Conservation (phyloP, 2,329 filamentous ascomycete genomes). For the Periconia digitata region DNA sequence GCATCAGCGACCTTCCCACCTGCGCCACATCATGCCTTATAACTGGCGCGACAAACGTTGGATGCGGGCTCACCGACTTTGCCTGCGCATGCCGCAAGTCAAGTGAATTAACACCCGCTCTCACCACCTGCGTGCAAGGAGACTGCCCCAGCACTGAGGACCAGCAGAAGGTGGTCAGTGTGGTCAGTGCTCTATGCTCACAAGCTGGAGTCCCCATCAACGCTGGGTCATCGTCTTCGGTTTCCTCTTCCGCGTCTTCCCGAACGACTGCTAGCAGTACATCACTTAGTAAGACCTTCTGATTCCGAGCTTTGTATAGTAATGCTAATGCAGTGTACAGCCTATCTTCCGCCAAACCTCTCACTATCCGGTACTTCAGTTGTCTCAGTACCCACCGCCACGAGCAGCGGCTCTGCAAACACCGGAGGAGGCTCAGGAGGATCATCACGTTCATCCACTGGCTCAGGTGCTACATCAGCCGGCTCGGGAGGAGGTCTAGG, state of each 20-base stretch:
- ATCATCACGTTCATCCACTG: no score
- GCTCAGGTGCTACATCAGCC: no score
- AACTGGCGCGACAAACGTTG: conserved; percentile 36
- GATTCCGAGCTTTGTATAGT: not conserved
- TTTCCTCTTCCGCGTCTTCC: not conserved
- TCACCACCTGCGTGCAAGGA: conserved; percentile 48
- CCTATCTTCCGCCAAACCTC: no score
- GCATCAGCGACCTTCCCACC: conserved; percentile 41
- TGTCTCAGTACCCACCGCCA: no score
- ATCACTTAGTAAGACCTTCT: not conserved
- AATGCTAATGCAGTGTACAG: no score
- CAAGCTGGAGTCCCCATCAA: conserved; percentile 19
- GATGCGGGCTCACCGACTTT: conserved; percentile 46
- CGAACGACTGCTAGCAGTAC: not conserved
- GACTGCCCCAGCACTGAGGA: conserved; percentile 40
- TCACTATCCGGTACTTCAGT: no score
- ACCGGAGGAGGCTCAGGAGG: no score
- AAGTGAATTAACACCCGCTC: conserved; percentile 34
- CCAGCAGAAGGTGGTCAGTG: conserved; percentile 31
- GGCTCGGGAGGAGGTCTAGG: no score
- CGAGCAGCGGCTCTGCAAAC: no score
- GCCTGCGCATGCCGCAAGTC: conserved; percentile 51
- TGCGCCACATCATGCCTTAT: conserved; percentile 42
- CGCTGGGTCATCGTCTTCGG: not conserved
- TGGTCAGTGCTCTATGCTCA: conserved; percentile 27